Percentiles rank a stretch among this genome's conserved stretches.
Conservation (phyloP, 2,329 filamentous ascomycete species). For the Whalleya microplaca region DNA sequence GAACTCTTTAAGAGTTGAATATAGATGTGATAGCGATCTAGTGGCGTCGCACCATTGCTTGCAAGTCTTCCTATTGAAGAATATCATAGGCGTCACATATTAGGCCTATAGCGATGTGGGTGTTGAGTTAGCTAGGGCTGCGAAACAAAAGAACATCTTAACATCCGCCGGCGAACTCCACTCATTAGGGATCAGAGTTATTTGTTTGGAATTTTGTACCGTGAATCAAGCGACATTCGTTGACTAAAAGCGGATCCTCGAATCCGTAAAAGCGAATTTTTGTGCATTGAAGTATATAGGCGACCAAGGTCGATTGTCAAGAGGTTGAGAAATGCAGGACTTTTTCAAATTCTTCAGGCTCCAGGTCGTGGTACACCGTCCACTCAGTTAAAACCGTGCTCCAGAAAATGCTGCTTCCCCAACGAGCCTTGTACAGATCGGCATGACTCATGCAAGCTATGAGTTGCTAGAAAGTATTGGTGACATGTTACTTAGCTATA, state of each 20-base stretch:
- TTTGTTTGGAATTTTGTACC: neutral
- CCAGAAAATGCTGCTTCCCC: constrained; percentile 1
- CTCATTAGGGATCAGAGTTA: neutral
- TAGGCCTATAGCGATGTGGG: too few species aligned
- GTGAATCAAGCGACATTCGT: neutral
- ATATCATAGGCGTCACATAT: too few species aligned
- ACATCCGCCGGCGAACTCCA: neutral
- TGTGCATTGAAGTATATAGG: neutral
- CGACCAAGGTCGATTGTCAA: neutral
- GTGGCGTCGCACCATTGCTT: neutral
- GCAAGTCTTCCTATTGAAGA: too few species aligned
- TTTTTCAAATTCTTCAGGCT: neutral
- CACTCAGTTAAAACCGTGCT: neutral
- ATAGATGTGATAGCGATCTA: neutral
- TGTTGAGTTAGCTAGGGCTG: neutral
- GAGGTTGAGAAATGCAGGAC: neutral
- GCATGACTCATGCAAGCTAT: neutral
- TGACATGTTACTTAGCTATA: neutral
- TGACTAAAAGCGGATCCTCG: neutral
- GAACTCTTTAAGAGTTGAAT: neutral
- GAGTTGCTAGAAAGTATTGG: neutral
- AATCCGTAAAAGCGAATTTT: constrained; percentile 1
- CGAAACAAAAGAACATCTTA: neutral
- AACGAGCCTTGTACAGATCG: neutral
- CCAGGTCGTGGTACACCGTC: neutral